phyloP scores from a whole-genome alignment of 2,329 filamentous ascomycete genomes.

The Beauveria australis region DNA sequence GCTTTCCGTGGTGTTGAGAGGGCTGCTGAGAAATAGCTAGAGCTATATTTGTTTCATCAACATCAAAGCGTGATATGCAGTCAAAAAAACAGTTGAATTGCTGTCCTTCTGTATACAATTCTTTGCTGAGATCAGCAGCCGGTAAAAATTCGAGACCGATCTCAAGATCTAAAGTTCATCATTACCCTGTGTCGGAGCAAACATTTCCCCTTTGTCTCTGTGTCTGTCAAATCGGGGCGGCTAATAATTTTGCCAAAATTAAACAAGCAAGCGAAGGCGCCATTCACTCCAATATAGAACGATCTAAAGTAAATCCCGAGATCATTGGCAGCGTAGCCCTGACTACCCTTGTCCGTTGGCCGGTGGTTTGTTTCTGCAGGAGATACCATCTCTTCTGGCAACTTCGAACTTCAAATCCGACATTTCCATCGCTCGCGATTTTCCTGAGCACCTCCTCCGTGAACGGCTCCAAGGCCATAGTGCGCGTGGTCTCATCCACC shows the following conservation, averaged over 20 bases:
- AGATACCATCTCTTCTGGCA: neutral
- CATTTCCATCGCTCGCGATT: neutral
- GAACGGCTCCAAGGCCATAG: constrained; percentile 33
- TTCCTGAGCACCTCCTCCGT: constrained; percentile 34
- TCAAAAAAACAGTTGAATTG: neutral
- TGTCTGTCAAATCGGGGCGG: neutral
- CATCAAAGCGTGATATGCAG: neutral
- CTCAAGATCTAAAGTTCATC: neutral
- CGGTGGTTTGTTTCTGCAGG: neutral
- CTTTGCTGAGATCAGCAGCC: neutral
- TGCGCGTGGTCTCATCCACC: constrained; percentile 26
- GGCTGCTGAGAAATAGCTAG: neutral
- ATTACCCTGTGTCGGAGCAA: neutral
- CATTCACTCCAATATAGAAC: neutral
- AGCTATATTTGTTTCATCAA: neutral
- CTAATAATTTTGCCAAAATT: neutral
- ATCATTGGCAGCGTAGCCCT: neutral
- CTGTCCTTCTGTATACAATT: neutral
- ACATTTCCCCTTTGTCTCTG: neutral
- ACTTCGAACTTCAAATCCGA: neutral
- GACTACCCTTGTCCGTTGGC: neutral
- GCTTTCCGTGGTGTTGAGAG: neutral
- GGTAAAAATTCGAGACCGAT: neutral
- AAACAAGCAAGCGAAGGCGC: neutral
- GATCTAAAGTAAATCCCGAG: neutral